Percentiles rank a stretch among this genome's conserved stretches.
Evolutionary conservation across 2,329 filamentous ascomycete species (phyloP).

Genomic region (Phyllosticta citrichinensis): DNA sequence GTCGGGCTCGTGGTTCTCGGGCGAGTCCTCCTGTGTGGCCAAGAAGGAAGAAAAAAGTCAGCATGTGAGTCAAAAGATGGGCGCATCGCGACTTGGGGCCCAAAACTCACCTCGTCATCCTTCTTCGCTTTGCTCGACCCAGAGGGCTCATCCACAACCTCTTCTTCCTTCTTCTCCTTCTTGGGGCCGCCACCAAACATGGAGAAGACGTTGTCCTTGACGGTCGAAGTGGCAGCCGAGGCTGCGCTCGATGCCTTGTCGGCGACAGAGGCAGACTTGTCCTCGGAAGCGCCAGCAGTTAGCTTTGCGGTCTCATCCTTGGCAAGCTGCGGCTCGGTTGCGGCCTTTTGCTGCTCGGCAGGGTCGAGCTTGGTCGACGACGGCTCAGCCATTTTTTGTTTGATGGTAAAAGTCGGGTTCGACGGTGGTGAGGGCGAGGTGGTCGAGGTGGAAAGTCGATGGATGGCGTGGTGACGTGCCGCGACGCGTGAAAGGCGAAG

Average conservation of each 20-base stretch:
- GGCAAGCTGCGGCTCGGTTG: constrained; percentile 30
- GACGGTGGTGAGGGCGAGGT: background rate
- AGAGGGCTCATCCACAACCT: constrained; percentile 75
- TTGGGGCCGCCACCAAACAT: constrained; percentile 98
- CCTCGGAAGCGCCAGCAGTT: constrained; percentile 29
- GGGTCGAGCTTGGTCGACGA: constrained; percentile 31
- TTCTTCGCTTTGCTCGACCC: constrained; percentile 69
- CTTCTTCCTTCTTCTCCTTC: constrained; percentile 86
- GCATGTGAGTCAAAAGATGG: constrained; percentile 12
- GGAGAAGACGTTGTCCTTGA: constrained; percentile 66
- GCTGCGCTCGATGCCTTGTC: constrained; percentile 41
- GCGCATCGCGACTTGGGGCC: background rate
- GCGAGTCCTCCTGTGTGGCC: constrained; percentile 52
- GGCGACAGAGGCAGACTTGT: constrained; percentile 27
- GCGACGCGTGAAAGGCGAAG: background rate
- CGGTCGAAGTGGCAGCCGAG: constrained; percentile 25
- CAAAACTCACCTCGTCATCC: constrained; percentile 45
- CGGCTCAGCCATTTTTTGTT: constrained; percentile 18
- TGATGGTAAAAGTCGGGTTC: background rate
- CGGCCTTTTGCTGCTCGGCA: constrained; percentile 28
- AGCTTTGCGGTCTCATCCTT: constrained; percentile 36
- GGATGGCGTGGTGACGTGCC: background rate
- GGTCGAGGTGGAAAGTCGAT: background rate
- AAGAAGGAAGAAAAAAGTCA: background rate
- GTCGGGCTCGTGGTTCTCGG: constrained; percentile 84